Evolutionary conservation across 495 filamentous ascomycete species (phyloP).

Genomic region (Trichocladium uniseriatum): DNA sequence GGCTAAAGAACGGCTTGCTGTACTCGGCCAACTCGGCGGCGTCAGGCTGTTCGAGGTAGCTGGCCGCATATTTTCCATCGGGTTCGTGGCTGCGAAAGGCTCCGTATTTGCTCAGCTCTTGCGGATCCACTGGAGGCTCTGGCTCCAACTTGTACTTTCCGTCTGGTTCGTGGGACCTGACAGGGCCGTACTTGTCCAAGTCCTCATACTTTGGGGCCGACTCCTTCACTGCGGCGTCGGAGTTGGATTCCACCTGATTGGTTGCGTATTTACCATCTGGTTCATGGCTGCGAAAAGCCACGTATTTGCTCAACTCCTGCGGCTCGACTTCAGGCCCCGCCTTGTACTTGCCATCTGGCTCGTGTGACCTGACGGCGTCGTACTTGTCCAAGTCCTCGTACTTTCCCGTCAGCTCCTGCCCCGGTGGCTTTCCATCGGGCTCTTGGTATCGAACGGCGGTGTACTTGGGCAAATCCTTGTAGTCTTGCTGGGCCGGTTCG

Average conservation of each 20-base stretch:
- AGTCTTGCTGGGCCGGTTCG: too few species aligned
- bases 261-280: conserved; percentile 2
- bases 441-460: conserved; percentile 19
- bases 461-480: conserved; percentile 23
- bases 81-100: conserved; percentile 13
- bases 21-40: conserved; percentile 23
- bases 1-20: conserved; percentile 22
- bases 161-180: conserved; percentile 19
- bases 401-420: not conserved
- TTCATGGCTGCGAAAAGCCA: not conserved
- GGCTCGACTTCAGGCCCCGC: not conserved
- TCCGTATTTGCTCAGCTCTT: conserved; percentile 8
- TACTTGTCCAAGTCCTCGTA: conserved; percentile 10
- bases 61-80: conserved; percentile 11
- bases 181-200: conserved; percentile 14
- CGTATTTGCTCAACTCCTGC: conserved; percentile 6
- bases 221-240: too few species aligned
- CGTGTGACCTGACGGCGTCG: conserved; percentile 2
- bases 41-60: conserved; percentile 1
- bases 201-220: conserved; percentile 9
- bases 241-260: too few species aligned
- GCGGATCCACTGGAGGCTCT: not conserved
- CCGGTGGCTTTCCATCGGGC: conserved; percentile 14
- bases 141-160: conserved; percentile 15
- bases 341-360: conserved; percentile 22